Evolutionary conservation across 805 yeast species (phyloP).

Genomic region (Lachancea nothofagi): DNA sequence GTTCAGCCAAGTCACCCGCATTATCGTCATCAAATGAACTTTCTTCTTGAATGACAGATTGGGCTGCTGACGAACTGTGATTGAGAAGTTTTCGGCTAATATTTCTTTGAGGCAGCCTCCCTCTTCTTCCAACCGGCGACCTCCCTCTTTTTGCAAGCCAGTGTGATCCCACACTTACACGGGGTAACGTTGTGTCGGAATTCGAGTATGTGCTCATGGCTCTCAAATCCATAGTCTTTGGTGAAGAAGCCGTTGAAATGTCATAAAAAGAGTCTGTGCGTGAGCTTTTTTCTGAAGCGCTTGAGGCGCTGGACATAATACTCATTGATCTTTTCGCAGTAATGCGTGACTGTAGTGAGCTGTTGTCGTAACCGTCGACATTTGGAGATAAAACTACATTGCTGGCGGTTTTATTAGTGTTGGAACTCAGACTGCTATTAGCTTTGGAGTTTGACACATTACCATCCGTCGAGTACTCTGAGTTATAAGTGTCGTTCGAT

Average conservation of each 20-base stretch:
- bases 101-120: slow-evolving; percentile 13
- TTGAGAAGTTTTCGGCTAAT: slow-evolving; percentile 21
- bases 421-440: slow-evolving; percentile 21
- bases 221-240: slow-evolving; percentile 18
- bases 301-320: slow-evolving; percentile 36
- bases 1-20: slow-evolving; percentile 3
- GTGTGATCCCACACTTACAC: slow-evolving; percentile 7
- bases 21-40: slow-evolving; percentile 21
- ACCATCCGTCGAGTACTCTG: slow-evolving; percentile 46
- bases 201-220: slow-evolving; percentile 10
- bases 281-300: slow-evolving; percentile 37
- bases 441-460: slow-evolving; percentile 20
- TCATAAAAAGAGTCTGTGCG: slow-evolving; percentile 39
- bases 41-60: slow-evolving; percentile 32
- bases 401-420: slow-evolving; percentile 13
- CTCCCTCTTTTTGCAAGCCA: slow-evolving; percentile 22
- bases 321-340: slow-evolving; percentile 33
- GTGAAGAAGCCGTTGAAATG: slow-evolving; percentile 32
- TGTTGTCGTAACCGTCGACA: not conserved
- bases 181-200: slow-evolving; percentile 11
- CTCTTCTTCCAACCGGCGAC: slow-evolving; percentile 23
- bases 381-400: slow-evolving; percentile 4
- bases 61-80: slow-evolving; percentile 17
- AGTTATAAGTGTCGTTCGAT: slow-evolving; percentile 43
- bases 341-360: slow-evolving; percentile 4